Percentiles rank a stretch among this genome's conserved stretches.
Evolutionary conservation across 345 rosid genomes (phyloP).

Genomic region (Rhizophora mangle): DNA sequence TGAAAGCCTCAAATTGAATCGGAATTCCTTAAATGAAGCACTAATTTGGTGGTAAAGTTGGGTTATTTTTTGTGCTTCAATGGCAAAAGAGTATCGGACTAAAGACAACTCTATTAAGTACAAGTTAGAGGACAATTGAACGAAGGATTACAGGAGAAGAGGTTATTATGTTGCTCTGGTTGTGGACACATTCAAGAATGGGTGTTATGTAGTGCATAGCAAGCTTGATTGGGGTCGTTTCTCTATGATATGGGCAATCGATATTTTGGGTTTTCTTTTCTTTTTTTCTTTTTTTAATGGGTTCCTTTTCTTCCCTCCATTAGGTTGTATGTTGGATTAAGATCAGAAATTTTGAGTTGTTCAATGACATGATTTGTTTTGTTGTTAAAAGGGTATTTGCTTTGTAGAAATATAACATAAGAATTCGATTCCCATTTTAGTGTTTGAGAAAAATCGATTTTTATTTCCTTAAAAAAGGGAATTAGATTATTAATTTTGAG

Average conservation of each 20-base stretch:
- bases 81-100: constrained; percentile 62
- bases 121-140: constrained; percentile 86
- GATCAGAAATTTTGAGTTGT: no score
- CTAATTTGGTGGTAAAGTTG: not conserved
- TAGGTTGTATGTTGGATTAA: no score
- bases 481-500: no score
- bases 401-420: no score
- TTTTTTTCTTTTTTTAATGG: no score
- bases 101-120: constrained; percentile 55
- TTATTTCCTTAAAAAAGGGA: no score
- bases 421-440: no score
- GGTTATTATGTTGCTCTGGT: constrained; percentile 82
- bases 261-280: constrained; percentile 30
- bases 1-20: no score
- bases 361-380: no score
- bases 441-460: no score
- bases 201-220: constrained; percentile 69
- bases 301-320: not conserved
- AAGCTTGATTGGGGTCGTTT: constrained; percentile 98
- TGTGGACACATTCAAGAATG: constrained; percentile 82
- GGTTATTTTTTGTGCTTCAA: constrained; percentile 9
- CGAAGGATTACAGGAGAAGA: constrained; percentile 80
- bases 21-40: not conserved
- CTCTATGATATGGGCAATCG: constrained; percentile 85
- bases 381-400: no score